These are phyloP conservation scores for Blastocystis sp. DNA, from an alignment of 352 stramenopile genomes.

Conservation along the genomic window DNA sequence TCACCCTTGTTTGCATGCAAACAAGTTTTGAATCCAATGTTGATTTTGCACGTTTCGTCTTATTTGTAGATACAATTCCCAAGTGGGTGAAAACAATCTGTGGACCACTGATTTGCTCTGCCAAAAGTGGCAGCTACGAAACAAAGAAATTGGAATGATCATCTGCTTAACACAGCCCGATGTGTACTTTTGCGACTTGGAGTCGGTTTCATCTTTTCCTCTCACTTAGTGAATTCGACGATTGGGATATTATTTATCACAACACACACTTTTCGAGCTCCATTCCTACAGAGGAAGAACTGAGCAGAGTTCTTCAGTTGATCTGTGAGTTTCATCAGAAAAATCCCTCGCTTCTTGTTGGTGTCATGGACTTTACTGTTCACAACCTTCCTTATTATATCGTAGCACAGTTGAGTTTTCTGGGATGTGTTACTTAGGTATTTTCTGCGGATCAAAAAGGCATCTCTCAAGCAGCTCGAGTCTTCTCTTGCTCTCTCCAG, in stretches of 20 bases:
- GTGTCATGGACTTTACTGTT: conserved; percentile 23
- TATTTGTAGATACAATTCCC: neutral
- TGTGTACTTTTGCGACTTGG: conserved; percentile 31
- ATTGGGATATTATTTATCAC: conserved; percentile 31
- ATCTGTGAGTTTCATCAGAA: conserved; percentile 37
- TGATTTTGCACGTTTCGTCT: neutral
- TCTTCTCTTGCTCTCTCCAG: neutral
- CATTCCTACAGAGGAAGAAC: conserved; percentile 19
- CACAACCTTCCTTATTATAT: neutral
- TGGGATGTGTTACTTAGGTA: neutral
- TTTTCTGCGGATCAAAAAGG: neutral
- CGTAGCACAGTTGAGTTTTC: neutral
- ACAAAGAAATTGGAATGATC: conserved; percentile 27
- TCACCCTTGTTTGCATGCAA: conserved; percentile 26
- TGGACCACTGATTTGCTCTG: conserved; percentile 27
- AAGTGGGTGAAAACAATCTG: neutral
- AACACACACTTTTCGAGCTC: neutral
- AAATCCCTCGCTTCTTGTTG: neutral
- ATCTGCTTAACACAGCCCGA: conserved; percentile 7
- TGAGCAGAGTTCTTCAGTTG: neutral
- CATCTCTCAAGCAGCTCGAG: neutral
- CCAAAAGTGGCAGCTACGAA: conserved; percentile 23
- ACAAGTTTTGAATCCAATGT: conserved; percentile 24
- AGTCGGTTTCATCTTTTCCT: neutral
- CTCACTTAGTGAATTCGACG: conserved; percentile 36